A percentile compares a stretch with the other conserved stretches of the same genome.
Evolutionary conservation across 805 yeast species (phyloP).

Genomic region (Scheffersomyces coipomensis): DNA sequence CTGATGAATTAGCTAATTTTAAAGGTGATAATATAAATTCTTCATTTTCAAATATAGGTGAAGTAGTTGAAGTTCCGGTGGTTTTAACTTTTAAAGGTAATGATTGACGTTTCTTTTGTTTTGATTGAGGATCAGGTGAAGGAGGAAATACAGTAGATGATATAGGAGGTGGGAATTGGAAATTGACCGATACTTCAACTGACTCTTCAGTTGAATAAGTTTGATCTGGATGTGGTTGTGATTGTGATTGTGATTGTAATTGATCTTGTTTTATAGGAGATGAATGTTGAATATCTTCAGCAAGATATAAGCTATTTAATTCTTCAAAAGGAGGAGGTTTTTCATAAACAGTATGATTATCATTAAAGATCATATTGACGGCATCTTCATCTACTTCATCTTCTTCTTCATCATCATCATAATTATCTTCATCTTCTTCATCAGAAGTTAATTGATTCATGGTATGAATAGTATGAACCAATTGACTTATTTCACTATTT

Average conservation of each 20-base stretch:
- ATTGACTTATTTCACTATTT: neutral
- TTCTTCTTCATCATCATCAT: slow-evolving; percentile 11
- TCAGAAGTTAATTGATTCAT: slow-evolving; percentile 20
- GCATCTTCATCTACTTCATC: slow-evolving; percentile 2
- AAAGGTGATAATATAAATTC: slow-evolving; percentile 43
- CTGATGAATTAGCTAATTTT: slow-evolving; percentile 26
- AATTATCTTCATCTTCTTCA: slow-evolving; percentile 12
- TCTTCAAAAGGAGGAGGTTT: slow-evolving; percentile 12
- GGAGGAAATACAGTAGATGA: slow-evolving; percentile 22
- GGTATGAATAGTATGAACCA: slow-evolving; percentile 13
- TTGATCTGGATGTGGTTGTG: neutral
- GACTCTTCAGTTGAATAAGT: slow-evolving; percentile 7
- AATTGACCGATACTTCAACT: slow-evolving; percentile 17
- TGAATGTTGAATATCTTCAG: slow-evolving; percentile 21
- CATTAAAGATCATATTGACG: neutral
- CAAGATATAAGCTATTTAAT: slow-evolving; percentile 13
- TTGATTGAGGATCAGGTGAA: slow-evolving; percentile 30
- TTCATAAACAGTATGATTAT: neutral
- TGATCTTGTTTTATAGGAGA: slow-evolving; percentile 26
- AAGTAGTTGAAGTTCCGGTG: too few species aligned
- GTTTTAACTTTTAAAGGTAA: slow-evolving; percentile 30
- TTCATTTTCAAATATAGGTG: slow-evolving; percentile 19
- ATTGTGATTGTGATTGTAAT: neutral
- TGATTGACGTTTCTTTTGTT: slow-evolving; percentile 28
- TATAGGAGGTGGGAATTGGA: slow-evolving; percentile 24